These are phyloP conservation scores for Monilinia fructigena DNA, from an alignment of 2,329 filamentous ascomycete genomes.

Conservation along the genomic window DNA sequence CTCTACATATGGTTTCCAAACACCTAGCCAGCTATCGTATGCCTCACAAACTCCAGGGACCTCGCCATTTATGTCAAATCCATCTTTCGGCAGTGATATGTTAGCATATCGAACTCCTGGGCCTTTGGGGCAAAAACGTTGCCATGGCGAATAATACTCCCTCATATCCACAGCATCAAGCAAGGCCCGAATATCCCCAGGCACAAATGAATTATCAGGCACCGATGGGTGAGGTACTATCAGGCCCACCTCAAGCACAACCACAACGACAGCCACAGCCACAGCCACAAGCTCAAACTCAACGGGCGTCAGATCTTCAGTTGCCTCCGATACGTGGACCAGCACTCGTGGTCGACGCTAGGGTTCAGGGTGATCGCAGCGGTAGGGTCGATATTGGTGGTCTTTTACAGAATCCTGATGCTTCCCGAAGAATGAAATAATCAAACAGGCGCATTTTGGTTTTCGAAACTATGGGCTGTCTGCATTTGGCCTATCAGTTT, in stretches of 20 bases:
- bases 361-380: conserved; percentile 51
- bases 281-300: conserved; percentile 44
- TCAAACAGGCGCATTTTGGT: too few species aligned
- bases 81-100: conserved; percentile 33
- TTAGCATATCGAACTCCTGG: conserved; percentile 33
- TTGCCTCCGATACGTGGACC: conserved; percentile 45
- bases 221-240: conserved; percentile 52
- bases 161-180: conserved; percentile 49
- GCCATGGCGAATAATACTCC: conserved; percentile 44
- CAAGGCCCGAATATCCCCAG: conserved; percentile 46
- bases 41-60: conserved; percentile 28
- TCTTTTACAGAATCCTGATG: conserved; percentile 58
- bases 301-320: conserved; percentile 44
- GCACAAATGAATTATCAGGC: conserved; percentile 49
- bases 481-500: neutral
- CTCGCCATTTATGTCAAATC: conserved; percentile 32
- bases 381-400: conserved; percentile 60
- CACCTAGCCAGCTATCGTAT: conserved; percentile 32
- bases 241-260: conserved; percentile 38
- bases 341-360: conserved; percentile 33
- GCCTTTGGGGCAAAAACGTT: conserved; percentile 27
- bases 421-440: conserved; percentile 21
- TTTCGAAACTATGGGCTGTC: neutral
- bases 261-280: conserved; percentile 42
- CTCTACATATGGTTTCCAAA: conserved; percentile 37